Base-by-base conservation (phyloP, 2,329 filamentous ascomycete species). In the Pezicula carpinea region DNA sequence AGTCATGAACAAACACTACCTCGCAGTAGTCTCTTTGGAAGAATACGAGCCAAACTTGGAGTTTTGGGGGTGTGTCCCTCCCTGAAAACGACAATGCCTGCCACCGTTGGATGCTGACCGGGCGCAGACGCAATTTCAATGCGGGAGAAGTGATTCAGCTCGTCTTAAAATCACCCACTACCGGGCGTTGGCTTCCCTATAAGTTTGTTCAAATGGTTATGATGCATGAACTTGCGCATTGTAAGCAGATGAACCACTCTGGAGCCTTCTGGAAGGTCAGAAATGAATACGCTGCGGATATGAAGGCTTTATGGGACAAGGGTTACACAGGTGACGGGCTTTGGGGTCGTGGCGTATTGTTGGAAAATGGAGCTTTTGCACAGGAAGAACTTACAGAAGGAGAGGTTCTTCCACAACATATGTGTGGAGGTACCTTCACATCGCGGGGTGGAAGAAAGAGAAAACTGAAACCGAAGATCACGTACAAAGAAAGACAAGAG, bases 151-250 rank as follows among this genome's bases (percentile, higher is more conserved):
- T 92, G 31, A 81, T 95, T 43, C 89, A 95, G 67, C 76, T 95
- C 1, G 89, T 95, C 1, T 76, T 95, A 21, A 85, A 84, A 57
- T 80, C 86, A 0, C 76, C 75, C 0, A 71, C 69, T 4, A 77
- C 76, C 0, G 79, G 80, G 21, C 76, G 71, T 49, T 95, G 89
- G 89, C 71, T 95, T 18, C 86, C 87, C 0, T 90, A 93, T 61
- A 74, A 81, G 51, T 89, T 90, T 60, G 87, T 95, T 14, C 87
- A 93, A 66, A 92, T 93, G 87, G 88, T 95, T 55, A 95, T 95
- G 89, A 91, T 95, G 80, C 89, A 95, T 64, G 74, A 74, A 60
- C 72, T 95, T 23, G 89, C 89, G 3, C 89, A 95, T 65, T 91
- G 87, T 73, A 86, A 88, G 65, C 85, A 95, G 63, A 95, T 95